Percentiles rank a stretch among this genome's conserved stretches.
These are phyloP conservation scores for Amanita rubescens DNA, from an alignment of 768 basidiomycete species.

Conservation along the genomic window DNA sequence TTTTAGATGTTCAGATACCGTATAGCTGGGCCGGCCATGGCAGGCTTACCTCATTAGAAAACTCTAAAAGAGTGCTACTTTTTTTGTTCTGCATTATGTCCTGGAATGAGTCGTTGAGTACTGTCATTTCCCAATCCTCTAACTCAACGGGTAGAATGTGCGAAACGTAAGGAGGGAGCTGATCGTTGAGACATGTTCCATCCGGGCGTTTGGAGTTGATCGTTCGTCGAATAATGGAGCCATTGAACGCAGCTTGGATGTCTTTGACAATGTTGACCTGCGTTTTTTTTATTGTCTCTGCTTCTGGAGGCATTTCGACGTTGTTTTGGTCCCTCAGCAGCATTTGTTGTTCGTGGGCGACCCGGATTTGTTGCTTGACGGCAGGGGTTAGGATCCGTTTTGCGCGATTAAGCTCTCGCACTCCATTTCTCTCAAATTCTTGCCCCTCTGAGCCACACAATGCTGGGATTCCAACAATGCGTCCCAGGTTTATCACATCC, in stretches of 20 bases:
- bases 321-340: neutral
- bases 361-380: neutral
- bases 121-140: neutral
- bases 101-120: neutral
- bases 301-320: neutral
- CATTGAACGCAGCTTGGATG: neutral
- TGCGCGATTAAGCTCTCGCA: neutral
- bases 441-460: neutral
- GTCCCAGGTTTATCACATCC: neutral
- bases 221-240: neutral
- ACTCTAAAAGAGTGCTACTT: neutral
- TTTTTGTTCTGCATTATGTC: neutral
- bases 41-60: neutral
- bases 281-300: neutral
- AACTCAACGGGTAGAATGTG: neutral
- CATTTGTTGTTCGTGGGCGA: neutral
- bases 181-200: neutral
- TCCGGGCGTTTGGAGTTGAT: neutral
- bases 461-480: neutral
- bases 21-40: no score
- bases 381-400: neutral
- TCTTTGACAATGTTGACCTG: neutral
- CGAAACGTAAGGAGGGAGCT: neutral
- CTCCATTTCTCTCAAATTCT: neutral
- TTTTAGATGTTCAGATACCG: no score